Percentiles rank a stretch among this genome's conserved stretches.
These are phyloP conservation scores for Cyberlindnera bimundalis DNA, from an alignment of 805 yeast genomes.

Conservation along the genomic window DNA sequence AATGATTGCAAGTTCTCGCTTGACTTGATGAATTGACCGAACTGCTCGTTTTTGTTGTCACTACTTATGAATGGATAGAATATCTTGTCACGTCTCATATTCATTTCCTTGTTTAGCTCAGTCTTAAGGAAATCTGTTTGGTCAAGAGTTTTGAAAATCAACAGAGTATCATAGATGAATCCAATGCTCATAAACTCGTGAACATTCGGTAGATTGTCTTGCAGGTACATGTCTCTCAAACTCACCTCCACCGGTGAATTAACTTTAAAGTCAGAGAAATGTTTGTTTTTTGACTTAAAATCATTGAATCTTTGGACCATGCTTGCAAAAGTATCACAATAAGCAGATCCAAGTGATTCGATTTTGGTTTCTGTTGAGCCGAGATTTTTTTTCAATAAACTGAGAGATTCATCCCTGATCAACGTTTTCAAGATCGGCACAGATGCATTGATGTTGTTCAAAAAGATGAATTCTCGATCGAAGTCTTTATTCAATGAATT, in stretches of 20 bases:
- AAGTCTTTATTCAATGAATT: slow-evolving; percentile 68
- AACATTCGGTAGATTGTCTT: slow-evolving; percentile 35
- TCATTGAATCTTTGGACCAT: slow-evolving; percentile 61
- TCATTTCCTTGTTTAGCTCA: slow-evolving; percentile 68
- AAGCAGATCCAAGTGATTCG: slow-evolving; percentile 50
- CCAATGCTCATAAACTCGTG: slow-evolving; percentile 50
- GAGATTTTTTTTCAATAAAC: slow-evolving; percentile 63
- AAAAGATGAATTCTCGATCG: slow-evolving; percentile 68
- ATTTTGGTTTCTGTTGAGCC: slow-evolving; percentile 43
- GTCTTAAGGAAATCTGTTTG: slow-evolving; percentile 57
- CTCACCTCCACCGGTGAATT: slow-evolving; percentile 86
- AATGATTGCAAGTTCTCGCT: slow-evolving; percentile 50
- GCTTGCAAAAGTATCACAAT: slow-evolving; percentile 49
- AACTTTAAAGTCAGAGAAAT: slow-evolving; percentile 56
- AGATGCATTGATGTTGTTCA: slow-evolving; percentile 67
- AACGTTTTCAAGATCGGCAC: slow-evolving; percentile 71
- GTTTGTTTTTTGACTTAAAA: slow-evolving; percentile 40
- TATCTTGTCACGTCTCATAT: slow-evolving; percentile 64
- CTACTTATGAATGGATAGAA: slow-evolving; percentile 61
- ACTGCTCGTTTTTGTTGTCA: slow-evolving; percentile 31
- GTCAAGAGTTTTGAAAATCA: slow-evolving; percentile 75
- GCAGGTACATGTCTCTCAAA: slow-evolving; percentile 53
- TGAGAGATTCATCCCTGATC: slow-evolving; percentile 71
- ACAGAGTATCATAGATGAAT: slow-evolving; percentile 77
- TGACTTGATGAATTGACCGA: slow-evolving; percentile 27